A percentile compares a stretch with the other conserved stretches of the same genome.
phyloP scores from a whole-genome alignment of 2,329 filamentous ascomycete genomes.

The Chrysoporthe austroafricana region DNA sequence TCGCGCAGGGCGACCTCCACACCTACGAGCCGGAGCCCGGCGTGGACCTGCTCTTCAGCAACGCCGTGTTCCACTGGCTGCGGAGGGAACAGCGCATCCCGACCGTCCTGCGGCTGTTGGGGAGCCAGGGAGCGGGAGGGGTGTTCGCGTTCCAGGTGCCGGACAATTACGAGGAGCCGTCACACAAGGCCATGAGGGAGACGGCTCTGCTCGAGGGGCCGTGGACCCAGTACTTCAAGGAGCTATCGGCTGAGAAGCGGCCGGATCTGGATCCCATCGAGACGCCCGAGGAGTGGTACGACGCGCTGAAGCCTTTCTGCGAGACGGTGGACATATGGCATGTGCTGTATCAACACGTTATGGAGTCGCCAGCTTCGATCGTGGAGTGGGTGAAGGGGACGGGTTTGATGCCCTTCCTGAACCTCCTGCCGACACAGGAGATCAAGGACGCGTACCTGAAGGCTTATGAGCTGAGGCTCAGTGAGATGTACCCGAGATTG shows the following conservation, averaged over 20 bases:
- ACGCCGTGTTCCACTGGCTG: conserved; percentile 65
- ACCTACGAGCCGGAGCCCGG: conserved; percentile 40
- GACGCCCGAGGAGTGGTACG: conserved; percentile 50
- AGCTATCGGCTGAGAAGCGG: conserved; percentile 33
- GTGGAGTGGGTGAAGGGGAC: conserved; percentile 65
- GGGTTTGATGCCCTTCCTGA: conserved; percentile 58
- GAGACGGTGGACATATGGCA: conserved; percentile 56
- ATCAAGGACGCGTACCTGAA: conserved; percentile 49
- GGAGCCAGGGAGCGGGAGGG: conserved; percentile 45
- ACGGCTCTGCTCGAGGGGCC: conserved; percentile 40
- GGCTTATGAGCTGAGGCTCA: conserved; percentile 51
- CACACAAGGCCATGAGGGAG: conserved; percentile 54
- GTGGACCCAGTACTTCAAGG: conserved; percentile 31
- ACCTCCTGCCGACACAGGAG: conserved; percentile 45
- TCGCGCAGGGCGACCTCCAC: conserved; percentile 50
- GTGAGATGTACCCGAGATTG: conserved; percentile 46
- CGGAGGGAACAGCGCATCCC: conserved; percentile 46
- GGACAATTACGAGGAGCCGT: conserved; percentile 53
- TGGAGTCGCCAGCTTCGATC: conserved; percentile 52
- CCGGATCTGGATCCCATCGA: conserved; percentile 54
- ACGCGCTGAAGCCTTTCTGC: conserved; percentile 49
- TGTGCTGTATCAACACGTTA: conserved; percentile 55
- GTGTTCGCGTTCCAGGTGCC: conserved; percentile 57
- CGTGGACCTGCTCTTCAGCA: conserved; percentile 56
- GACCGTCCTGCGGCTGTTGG: conserved; percentile 49